Percentiles rank a stretch among this genome's conserved stretches.
Evolutionary conservation across 352 stramenopile genomes (phyloP).

Genomic region (Globisporangium nagaii): DNA sequence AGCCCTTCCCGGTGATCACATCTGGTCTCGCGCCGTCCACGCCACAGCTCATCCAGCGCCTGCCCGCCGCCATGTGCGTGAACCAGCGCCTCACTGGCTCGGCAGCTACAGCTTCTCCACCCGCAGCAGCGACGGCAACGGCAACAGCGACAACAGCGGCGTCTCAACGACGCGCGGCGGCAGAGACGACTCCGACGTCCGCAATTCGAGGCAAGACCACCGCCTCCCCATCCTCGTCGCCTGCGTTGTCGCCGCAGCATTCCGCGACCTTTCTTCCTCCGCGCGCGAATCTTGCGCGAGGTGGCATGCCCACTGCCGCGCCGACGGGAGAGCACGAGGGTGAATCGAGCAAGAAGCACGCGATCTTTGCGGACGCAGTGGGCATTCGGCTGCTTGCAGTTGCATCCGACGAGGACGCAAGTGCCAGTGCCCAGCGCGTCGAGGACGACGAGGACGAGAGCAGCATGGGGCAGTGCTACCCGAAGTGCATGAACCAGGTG

Average conservation of each 20-base stretch:
- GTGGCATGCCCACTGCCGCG: slow-evolving; percentile 1
- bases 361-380: background rate
- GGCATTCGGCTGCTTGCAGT: too few species aligned
- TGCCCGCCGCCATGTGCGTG: background rate
- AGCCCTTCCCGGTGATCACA: too few species aligned
- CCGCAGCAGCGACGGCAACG: background rate
- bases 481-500: slow-evolving; percentile 31
- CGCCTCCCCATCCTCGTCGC: background rate
- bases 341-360: background rate
- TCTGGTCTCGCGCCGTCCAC: too few species aligned
- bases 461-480: slow-evolving; percentile 36
- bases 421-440: too few species aligned
- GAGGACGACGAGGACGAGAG: background rate
- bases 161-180: background rate
- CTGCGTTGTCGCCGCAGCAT: slow-evolving; percentile 1
- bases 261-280: slow-evolving; percentile 1
- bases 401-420: background rate
- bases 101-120: too few species aligned
- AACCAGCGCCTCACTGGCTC: too few species aligned
- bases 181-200: background rate
- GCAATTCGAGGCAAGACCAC: too few species aligned
- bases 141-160: background rate
- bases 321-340: background rate
- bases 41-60: too few species aligned
- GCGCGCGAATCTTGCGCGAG: slow-evolving; percentile 17